Evolutionary conservation across 208 protist species (phyloP), one percentile per base, ranked within the genome.

Genomic region (Porcisia hertigi): DNA sequence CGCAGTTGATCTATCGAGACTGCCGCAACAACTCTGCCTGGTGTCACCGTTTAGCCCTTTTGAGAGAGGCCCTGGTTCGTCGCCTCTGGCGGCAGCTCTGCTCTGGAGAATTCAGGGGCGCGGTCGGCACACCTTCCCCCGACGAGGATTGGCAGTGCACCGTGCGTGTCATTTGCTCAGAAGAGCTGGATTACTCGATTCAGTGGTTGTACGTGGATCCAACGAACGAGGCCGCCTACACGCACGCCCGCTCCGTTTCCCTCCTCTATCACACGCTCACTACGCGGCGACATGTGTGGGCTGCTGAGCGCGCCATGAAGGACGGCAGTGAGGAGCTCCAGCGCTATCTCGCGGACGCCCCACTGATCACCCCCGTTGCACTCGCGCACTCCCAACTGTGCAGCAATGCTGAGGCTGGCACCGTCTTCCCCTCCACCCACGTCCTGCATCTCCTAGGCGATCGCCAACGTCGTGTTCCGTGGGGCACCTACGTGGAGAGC

Each of bases 21-120:
- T 83, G 77, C 62, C 82, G 83, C 43, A 96, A 96, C 78, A 96
- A 96, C 80, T 94, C 90, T 6, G 92, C 87, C 25, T 96, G 92
- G 92, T 94, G 90, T 72, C 92, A 96, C 66, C 86, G 92, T 36
- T 88, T 88, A 25, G 69, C 75, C 36, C 60, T 94, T 23, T 86
- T 94, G 64, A 58, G 78, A 9, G 71, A 82, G 4, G 75, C 91
- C 52, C 78, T 96, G 6, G 65, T 93, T 54, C 69, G 72, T 34
- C 67, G 7, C 64, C 86, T 64, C 41, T 93, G 72, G 74, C 59
- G 62, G 54, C 45, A 54, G 39, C 67, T 55, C 65, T 71, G 65
- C 65, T 23, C 45, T 36, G 45, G 14, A 5, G n/a, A 53, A 8
- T 43, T 23, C 79, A n/a, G 7, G 2, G 62, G 36, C 2, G 9